A percentile compares a stretch with the other conserved stretches of the same genome.
phyloP scores from a whole-genome alignment of 2,329 filamentous ascomycete species.

The Xylaria sp. region DNA sequence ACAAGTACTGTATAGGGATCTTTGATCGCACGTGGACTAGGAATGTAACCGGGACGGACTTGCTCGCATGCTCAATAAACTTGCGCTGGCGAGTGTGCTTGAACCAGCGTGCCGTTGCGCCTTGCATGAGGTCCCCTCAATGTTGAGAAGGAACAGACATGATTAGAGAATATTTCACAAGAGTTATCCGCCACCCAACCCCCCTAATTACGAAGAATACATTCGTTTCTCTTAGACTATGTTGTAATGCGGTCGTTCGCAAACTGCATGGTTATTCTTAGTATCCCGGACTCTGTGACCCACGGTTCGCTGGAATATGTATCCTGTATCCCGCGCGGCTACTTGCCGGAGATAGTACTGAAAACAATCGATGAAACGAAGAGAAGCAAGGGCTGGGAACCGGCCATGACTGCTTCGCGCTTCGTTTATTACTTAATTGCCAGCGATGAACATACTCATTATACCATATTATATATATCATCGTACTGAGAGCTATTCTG shows the following conservation, averaged over 20 bases:
- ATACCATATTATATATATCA: no score
- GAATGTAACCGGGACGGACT: no score
- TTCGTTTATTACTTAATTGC: not conserved
- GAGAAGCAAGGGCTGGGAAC: not conserved
- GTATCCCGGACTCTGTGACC: not conserved
- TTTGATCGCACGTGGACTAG: no score
- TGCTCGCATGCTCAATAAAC: not conserved
- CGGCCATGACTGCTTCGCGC: not conserved
- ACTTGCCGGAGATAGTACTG: not conserved
- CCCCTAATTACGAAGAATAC: not conserved
- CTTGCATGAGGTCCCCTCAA: not conserved
- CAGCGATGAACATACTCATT: not conserved
- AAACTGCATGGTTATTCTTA: not conserved
- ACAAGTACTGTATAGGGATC: no score
- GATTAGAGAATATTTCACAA: not conserved
- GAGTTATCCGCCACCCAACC: not conserved
- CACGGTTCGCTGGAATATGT: not conserved
- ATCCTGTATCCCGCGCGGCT: not conserved
- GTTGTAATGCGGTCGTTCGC: conserved; percentile 3
- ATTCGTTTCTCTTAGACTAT: not conserved
- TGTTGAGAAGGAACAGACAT: no score
- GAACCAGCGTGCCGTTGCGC: not conserved
- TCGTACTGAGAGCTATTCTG: not conserved
- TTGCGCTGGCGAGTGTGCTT: not conserved
- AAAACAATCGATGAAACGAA: not conserved